Percentiles rank a stretch among this genome's conserved stretches.
Evolutionary conservation across 78 protist species (phyloP).

Genomic region (Chrysochromulina tobinii): DNA sequence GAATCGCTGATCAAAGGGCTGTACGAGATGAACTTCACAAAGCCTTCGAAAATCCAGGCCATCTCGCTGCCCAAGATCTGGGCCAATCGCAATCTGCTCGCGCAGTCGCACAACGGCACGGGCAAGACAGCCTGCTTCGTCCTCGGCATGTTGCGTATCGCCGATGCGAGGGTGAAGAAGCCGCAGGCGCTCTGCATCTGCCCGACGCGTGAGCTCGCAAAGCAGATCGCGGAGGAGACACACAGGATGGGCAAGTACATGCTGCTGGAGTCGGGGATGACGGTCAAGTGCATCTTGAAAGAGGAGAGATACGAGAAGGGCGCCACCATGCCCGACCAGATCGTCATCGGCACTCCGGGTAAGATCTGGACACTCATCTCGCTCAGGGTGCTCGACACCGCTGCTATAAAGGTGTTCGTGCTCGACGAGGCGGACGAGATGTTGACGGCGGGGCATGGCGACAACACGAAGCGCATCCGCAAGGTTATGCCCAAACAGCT

Average conservation of each 20-base stretch:
- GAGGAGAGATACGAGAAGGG: not conserved
- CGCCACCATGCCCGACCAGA: not conserved
- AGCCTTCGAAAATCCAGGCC: constrained; percentile 28
- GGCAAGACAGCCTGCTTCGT: constrained; percentile 63
- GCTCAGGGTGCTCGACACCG: not conserved
- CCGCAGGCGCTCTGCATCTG: constrained; percentile 37
- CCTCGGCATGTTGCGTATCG: constrained; percentile 35
- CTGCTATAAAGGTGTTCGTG: not conserved
- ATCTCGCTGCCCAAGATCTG: constrained; percentile 18
- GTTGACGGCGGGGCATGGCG: constrained; percentile 23
- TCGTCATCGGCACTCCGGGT: constrained; percentile 60
- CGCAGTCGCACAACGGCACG: constrained; percentile 62
- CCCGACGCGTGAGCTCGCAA: constrained; percentile 61
- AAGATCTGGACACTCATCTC: constrained; percentile 18
- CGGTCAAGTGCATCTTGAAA: not conserved
- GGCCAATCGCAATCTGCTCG: constrained; percentile 1
- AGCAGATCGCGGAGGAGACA: constrained; percentile 22
- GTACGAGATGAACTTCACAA: not conserved
- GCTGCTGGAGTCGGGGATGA: not conserved
- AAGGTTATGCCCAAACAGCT: not conserved
- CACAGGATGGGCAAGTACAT: constrained; percentile 15
- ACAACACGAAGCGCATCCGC: constrained; percentile 46
- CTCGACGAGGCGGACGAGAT: constrained; percentile 59
- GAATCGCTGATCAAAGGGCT: not conserved
- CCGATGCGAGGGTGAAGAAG: not conserved